Evolutionary conservation across 2,329 filamentous ascomycete species (phyloP), one percentile per base, ranked within the genome.

Genomic region (Aureobasidium subglaciale): DNA sequence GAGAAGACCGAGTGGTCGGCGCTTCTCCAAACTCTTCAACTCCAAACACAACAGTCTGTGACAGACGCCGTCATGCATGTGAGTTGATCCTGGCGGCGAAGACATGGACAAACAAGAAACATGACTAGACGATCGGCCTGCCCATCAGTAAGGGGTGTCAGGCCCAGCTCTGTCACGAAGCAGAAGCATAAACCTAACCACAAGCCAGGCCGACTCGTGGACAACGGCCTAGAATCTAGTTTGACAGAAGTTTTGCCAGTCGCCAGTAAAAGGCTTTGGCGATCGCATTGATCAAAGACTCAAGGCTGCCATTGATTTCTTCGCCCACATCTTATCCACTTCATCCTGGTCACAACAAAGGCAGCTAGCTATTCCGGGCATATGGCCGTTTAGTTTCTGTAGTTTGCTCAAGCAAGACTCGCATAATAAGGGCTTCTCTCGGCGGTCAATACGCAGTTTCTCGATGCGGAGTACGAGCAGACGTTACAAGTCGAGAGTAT

Each of bases 1-100:
- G 46, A 50, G 46, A 50, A 50, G 46, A 50, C 46, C 46, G 46
- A 50, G 29, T 34, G 13, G 11, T 24, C 29, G 29, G 29, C 29
- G 43, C 43, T 34, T 24, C 29, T 48, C 8, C 9, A 24, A 32
- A 4, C 15, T n/a, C 43, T 6, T 5, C 15, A 10, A 45, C 27
- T 45, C 32, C 42, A 32, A 45, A 45, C 27, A 45, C n/a, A 35
- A 48, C 29, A 48, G 9, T 48, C 29, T 48, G 30, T 48, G 20
- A 48, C 43, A 9, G 30, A 20, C 30, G 30, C 20, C 30, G 15
- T 35, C 43, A 35, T 48, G 43, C 43, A 24, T 35, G 6, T 24
- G 15, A 16, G 43, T 20, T 32, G 42, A 32, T 45, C 16, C 8
- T 32, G 20, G 15, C 7, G 22, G 25, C 13, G 29, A 15, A 20